A percentile compares a stretch with the other conserved stretches of the same genome.
phyloP scores from a whole-genome alignment of 179 eudicot species.

The Vitellaria paradoxa region DNA sequence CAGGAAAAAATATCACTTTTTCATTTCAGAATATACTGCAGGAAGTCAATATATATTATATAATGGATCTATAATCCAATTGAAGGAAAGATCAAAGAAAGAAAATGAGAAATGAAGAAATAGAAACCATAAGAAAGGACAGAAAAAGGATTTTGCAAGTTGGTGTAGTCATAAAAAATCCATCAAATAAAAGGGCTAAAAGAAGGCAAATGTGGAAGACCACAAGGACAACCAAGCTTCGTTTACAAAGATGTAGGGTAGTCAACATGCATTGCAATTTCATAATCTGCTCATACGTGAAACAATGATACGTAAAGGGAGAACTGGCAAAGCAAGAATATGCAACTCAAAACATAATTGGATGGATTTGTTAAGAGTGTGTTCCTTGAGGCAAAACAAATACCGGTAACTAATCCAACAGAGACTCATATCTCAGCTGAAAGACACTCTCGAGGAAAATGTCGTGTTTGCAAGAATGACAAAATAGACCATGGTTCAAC shows the following conservation, averaged over 20 bases:
- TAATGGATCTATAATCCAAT: background rate
- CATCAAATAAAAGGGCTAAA: background rate
- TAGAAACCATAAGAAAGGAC: background rate
- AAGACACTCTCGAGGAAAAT: background rate
- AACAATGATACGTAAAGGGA: background rate
- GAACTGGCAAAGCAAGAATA: background rate
- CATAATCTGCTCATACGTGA: too few species aligned
- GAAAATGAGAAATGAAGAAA: background rate
- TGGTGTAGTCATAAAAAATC: background rate
- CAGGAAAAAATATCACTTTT: background rate
- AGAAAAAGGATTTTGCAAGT: background rate
- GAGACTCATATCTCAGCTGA: background rate
- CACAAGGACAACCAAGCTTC: background rate
- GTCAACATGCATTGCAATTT: background rate
- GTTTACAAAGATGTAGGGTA: background rate
- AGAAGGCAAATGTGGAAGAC: background rate
- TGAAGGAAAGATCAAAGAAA: background rate
- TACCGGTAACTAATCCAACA: background rate
- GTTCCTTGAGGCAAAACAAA: background rate
- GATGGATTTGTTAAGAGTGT: background rate
- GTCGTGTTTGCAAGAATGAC: background rate
- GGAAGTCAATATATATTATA: too few species aligned
- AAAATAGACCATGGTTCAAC: background rate
- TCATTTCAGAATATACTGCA: too few species aligned
- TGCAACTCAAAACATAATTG: background rate